phyloP scores from a whole-genome alignment of 805 yeast genomes.

The Candida nitratophila region DNA sequence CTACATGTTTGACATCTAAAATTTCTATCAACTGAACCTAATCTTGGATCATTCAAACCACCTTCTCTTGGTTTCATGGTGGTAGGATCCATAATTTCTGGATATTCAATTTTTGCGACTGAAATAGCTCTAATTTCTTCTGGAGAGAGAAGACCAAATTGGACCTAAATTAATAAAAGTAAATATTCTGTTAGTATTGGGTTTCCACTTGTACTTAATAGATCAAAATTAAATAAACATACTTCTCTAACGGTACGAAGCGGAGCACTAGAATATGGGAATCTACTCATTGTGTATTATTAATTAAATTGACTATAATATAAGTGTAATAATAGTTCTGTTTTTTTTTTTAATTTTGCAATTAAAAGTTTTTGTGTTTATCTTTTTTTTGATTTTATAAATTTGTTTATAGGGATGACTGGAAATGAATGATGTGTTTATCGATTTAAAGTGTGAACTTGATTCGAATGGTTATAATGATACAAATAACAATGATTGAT shows the following conservation, averaged over 20 bases:
- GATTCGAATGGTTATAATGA: neutral
- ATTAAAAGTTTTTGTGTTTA: neutral
- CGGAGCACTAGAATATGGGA: constrained; percentile 98
- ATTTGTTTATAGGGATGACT: neutral
- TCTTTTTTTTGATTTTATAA: neutral
- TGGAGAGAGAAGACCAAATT: constrained; percentile 95
- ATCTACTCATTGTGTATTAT: constrained; percentile 29
- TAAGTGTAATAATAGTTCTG: neutral
- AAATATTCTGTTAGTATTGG: constrained; percentile 3
- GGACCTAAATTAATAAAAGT: constrained; percentile 42
- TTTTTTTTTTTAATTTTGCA: neutral
- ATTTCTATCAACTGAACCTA: constrained; percentile 95
- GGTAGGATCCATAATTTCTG: constrained; percentile 99
- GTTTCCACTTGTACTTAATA: neutral
- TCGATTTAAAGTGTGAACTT: neutral
- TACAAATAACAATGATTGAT: neutral
- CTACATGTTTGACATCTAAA: constrained; percentile 99
- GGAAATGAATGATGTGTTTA: neutral
- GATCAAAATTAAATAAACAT: constrained; percentile 20
- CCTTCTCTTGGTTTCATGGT: constrained; percentile 93
- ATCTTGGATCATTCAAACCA: constrained; percentile 93
- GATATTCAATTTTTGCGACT: constrained; percentile 95
- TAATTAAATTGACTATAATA: neutral
- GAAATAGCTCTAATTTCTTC: constrained; percentile 96
- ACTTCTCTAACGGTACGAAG: constrained; percentile 95